phyloP scores from a whole-genome alignment of 805 yeast species.

The Ogataea ganodermae region DNA sequence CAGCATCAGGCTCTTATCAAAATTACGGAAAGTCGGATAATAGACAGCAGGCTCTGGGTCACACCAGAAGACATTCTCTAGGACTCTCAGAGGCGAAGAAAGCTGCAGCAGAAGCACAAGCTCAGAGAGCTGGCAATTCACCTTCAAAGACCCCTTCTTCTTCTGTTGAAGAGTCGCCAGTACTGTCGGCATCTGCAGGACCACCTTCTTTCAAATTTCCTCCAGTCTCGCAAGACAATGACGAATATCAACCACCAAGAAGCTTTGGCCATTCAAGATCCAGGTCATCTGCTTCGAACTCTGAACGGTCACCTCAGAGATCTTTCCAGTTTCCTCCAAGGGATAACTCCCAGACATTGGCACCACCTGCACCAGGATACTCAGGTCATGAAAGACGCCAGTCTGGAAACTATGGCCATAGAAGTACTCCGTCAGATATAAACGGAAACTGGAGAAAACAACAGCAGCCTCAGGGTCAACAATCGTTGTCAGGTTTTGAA shows the following conservation, averaged over 20 bases:
- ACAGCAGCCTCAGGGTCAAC: constrained; percentile 39
- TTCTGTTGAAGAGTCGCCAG: constrained; percentile 12
- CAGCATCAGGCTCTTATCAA: constrained; percentile 27
- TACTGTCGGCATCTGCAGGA: constrained; percentile 13
- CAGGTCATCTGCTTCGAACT: constrained; percentile 34
- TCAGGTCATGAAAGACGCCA: constrained; percentile 45
- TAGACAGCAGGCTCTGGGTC: constrained; percentile 57
- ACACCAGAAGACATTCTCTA: constrained; percentile 85
- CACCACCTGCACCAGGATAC: constrained; percentile 58
- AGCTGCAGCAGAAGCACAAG: constrained; percentile 92
- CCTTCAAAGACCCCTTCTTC: constrained; percentile 33
- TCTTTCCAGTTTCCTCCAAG: constrained; percentile 68
- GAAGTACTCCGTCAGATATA: constrained; percentile 45
- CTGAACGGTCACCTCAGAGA: constrained; percentile 46
- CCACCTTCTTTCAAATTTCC: constrained; percentile 59
- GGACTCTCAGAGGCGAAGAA: constrained; percentile 91
- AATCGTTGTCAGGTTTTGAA: constrained; percentile 26
- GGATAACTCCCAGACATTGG: constrained; percentile 33
- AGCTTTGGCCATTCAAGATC: constrained; percentile 27
- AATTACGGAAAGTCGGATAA: constrained; percentile 21
- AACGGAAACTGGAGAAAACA: constrained; percentile 69
- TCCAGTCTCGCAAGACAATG: constrained; percentile 30
- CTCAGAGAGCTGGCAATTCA: constrained; percentile 54
- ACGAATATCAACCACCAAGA: constrained; percentile 11
- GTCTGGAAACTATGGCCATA: constrained; percentile 42